Base-by-base conservation (phyloP, 2,329 filamentous ascomycete genomes). In the Pleomassaria siparia region DNA sequence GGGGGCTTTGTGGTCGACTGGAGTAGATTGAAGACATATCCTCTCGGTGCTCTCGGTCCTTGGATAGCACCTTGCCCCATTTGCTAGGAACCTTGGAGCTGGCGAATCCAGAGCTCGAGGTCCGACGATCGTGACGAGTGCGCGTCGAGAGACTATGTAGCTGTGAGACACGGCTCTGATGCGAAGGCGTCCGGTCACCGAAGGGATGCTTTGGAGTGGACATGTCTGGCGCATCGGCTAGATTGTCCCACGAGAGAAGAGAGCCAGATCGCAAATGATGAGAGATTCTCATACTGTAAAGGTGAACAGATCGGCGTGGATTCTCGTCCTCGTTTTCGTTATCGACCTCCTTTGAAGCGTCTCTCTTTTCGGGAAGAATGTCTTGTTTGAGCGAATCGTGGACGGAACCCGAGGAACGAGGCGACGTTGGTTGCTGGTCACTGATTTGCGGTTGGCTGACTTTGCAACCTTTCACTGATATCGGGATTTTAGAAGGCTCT, bases 261-360 rank as follows among this genome's bases (percentile, higher is more conserved):
- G 73, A 76, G 13, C 67, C 66, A 6, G 71, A 74, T 6, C 74
- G 72, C 12, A 76, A 58, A 55, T 75, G 73, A 42, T 74, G 69
- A 2, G 72, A 74, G 22, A 76, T 76, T 11, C 70, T 65, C 73
- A 76, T 75, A 25, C 64, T 70, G 41, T 72, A 59, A 1, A 76
- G 62, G 49, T 75, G 74, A 2, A 75, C 59, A n/a, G 66, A 70
- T 12, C 47, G 55, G 15, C 60, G 61, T 13, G 55, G 48, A 16
- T 62, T 37, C 7, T 58, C 46, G n/a, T 53, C 58, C 21, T 55
- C 32, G 9, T 62, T 48, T 11, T 11, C 46, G 2, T 60, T 44
- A 1, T 51, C 43, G 5, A 50, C 45, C 2, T 50, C 18, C 5
- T 44, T 45, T 11, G 49, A 26, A 11, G 26, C 44, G 16, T 18